Evolutionary conservation across 306 rosid species (phyloP).

Genomic region (Malus asiatica): DNA sequence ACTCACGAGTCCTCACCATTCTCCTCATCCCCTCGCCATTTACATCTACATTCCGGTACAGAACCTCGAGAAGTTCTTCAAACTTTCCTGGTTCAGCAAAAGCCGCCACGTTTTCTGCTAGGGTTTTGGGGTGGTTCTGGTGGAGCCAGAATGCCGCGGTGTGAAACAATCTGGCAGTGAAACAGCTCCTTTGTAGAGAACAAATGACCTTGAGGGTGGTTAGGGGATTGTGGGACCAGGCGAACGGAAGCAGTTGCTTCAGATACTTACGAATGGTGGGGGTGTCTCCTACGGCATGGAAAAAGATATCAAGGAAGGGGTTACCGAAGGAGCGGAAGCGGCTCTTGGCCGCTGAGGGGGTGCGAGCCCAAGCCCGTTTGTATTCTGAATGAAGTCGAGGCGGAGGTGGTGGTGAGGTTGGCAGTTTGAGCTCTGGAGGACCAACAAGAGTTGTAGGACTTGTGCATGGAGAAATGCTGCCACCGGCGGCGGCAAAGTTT

Average conservation of each 20-base stretch:
- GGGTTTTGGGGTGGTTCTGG: too few relatives aligned
- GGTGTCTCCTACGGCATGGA: slow-evolving; percentile 38
- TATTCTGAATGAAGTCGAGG: not conserved
- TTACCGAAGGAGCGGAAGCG: slow-evolving; percentile 28
- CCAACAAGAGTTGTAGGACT: slow-evolving; percentile 35
- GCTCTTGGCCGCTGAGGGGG: slow-evolving; percentile 24
- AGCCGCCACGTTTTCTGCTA: slow-evolving; percentile 26
- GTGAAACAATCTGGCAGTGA: too few relatives aligned
- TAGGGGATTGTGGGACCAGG: slow-evolving; percentile 35
- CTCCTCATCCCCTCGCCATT: slow-evolving; percentile 5
- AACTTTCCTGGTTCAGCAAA: slow-evolving; percentile 47
- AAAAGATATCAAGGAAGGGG: slow-evolving; percentile 53
- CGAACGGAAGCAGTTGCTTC: slow-evolving; percentile 11
- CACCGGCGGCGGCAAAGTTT: not conserved
- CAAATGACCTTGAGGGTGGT: slow-evolving; percentile 28
- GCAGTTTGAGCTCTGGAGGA: slow-evolving; percentile 39
- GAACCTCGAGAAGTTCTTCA: slow-evolving; percentile 59
- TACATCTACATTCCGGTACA: slow-evolving; percentile 43
- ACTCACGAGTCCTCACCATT: not conserved
- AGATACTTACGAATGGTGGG: slow-evolving; percentile 6
- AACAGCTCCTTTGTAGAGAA: slow-evolving; percentile 5
- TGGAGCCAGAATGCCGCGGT: too few relatives aligned
- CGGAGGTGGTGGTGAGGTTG: not conserved
- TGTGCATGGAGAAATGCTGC: not conserved
- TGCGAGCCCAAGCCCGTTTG: not conserved